Evolutionary conservation across 805 yeast species (phyloP).

Genomic region (Starmerella powellii): DNA sequence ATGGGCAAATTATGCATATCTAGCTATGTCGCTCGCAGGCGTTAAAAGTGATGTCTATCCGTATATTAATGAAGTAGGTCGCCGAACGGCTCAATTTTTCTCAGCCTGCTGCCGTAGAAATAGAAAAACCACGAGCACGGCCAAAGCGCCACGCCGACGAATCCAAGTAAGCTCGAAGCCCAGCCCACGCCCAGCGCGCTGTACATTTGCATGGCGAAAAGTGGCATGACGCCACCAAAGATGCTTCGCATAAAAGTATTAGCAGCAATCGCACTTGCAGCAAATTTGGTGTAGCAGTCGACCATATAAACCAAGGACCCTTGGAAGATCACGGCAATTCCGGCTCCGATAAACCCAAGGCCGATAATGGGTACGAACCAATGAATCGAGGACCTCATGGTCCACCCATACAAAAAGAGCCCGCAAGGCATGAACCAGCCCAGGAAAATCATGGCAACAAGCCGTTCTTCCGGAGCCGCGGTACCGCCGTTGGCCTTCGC

Average conservation of each 20-base stretch:
- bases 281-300: conserved; percentile 45
- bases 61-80: conserved; percentile 10
- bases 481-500: conserved; percentile 31
- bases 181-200: conserved; percentile 39
- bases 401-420: conserved; percentile 53
- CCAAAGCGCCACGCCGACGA: conserved; percentile 35
- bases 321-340: conserved; percentile 47
- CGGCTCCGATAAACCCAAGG: conserved; percentile 40
- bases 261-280: conserved; percentile 52
- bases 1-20: no score
- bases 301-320: conserved; percentile 52
- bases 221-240: conserved; percentile 49
- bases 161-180: conserved; percentile 43
- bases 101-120: conserved; percentile 34
- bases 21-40: no score
- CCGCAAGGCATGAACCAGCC: conserved; percentile 41
- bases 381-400: conserved; percentile 35
- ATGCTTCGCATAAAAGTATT: conserved; percentile 48
- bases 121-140: conserved; percentile 45
- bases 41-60: no score
- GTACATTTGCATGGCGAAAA: conserved; percentile 54
- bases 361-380: conserved; percentile 51
- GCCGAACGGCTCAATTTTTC: conserved; percentile 20
- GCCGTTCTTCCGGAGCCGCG: conserved; percentile 49
- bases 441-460: conserved; percentile 41